phyloP scores from a whole-genome alignment of 2,329 filamentous ascomycete species.

The Colletotrichum paranaense region DNA sequence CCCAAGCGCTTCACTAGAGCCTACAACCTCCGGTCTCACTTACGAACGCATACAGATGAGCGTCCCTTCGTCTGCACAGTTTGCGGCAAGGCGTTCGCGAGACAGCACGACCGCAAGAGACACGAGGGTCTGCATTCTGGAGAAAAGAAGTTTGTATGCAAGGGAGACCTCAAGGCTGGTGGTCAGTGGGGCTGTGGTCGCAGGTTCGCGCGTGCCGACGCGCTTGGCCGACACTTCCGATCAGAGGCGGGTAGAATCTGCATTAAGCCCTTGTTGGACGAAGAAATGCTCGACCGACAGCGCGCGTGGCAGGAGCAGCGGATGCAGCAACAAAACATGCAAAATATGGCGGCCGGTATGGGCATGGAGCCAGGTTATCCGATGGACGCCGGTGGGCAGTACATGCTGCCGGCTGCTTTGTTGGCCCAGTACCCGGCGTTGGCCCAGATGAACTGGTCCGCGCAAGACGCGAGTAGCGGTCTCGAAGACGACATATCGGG shows the following conservation, averaged over 20 bases:
- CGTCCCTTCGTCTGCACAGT: conserved; percentile 97
- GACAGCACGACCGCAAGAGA: conserved; percentile 96
- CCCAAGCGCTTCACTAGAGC: conserved; percentile 96
- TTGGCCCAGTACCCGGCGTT: conserved; percentile 93
- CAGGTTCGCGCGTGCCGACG: conserved; percentile 94
- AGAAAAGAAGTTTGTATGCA: conserved; percentile 99
- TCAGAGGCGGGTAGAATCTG: conserved; percentile 96
- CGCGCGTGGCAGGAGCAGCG: conserved; percentile 79
- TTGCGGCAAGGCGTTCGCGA: conserved; percentile 95
- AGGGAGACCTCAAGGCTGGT: conserved; percentile 85
- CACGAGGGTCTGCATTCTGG: conserved; percentile 96
- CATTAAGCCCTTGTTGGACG: conserved; percentile 96
- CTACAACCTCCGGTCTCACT: conserved; percentile 94
- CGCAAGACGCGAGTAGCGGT: conserved; percentile 73
- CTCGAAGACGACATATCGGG: conserved; percentile 83
- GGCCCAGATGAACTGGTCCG: conserved; percentile 88
- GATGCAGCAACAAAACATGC: conserved; percentile 72
- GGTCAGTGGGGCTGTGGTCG: conserved; percentile 93
- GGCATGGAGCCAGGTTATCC: conserved; percentile 71
- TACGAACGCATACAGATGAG: conserved; percentile 97
- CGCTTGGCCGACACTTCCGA: conserved; percentile 92
- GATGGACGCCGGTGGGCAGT: conserved; percentile 67
- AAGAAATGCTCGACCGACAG: conserved; percentile 88
- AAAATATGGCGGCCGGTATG: conserved; percentile 66
- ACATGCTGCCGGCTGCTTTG: conserved; percentile 85